These are phyloP conservation scores for Aureobasidium sp. DNA, from an alignment of 2,329 filamentous ascomycete species.

Conservation along the genomic window DNA sequence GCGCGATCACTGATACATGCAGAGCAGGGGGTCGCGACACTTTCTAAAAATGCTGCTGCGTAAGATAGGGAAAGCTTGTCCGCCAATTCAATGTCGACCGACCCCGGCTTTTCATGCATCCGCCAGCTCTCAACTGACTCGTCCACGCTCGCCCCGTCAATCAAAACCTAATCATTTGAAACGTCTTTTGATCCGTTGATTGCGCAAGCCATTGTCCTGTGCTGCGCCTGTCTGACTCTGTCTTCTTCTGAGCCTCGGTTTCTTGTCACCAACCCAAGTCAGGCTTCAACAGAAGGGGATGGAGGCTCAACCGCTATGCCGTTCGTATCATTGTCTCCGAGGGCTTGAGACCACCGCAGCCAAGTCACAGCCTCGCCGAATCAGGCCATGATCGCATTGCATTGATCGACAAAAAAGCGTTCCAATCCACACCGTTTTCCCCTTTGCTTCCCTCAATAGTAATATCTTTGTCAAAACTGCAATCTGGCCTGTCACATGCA, in stretches of 20 bases:
- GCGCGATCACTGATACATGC: neutral
- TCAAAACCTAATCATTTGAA: neutral
- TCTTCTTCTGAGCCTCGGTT: neutral
- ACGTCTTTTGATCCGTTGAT: neutral
- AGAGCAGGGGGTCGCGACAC: neutral
- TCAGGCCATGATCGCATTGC: neutral
- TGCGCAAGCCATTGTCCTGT: constrained; percentile 7
- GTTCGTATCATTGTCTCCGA: neutral
- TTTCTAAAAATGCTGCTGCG: constrained; percentile 8
- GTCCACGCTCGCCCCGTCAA: neutral
- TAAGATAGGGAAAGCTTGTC: constrained; percentile 9
- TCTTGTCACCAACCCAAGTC: neutral
- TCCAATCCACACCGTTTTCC: neutral
- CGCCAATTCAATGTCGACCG: neutral
- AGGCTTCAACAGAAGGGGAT: neutral
- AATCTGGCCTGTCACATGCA: neutral
- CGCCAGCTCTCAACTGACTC: neutral
- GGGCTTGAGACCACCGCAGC: neutral
- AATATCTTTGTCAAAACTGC: neutral
- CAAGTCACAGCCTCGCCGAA: neutral
- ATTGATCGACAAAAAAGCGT: neutral
- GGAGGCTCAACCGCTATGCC: neutral
- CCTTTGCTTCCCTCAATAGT: neutral
- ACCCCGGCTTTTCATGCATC: neutral
- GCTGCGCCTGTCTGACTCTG: constrained; percentile 5